Base-by-base conservation (phyloP, 2,329 filamentous ascomycete species). In the Colletotrichum sojae region DNA sequence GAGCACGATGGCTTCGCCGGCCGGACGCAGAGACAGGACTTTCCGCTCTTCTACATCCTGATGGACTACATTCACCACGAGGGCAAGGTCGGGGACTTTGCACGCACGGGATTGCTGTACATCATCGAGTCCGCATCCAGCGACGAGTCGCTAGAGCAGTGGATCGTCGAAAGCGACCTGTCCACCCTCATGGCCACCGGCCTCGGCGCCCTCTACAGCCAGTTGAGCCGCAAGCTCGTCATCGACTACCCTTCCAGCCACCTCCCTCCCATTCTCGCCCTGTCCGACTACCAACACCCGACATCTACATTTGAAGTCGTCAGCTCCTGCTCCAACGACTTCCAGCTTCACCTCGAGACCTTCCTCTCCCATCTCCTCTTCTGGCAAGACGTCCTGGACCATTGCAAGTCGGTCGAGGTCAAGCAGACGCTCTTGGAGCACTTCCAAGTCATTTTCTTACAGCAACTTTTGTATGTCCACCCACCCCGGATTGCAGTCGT, bases 51-150 rank as follows among this genome's bases (percentile, higher is more conserved):
- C 81, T 98, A 98, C 78, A 88, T 98, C 48, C 85, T 99, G 73
- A 93, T 99, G 77, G 95, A 99, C 78, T 97, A 97, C 78, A 97
- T 99, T 61, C 95, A 99, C 76, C 92, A 97, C 73, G 95, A 98
- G 77, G 96, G 96, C 49, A 91, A 95, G 64, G 92, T 97, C 18
- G 96, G 96, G 13, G 96, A 99, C 80, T 99, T 99, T 84, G 95
- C 96, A 2, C 88, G 96, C 66, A 99, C 96, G 0, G 96, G 96
- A 0, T 80, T 99, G 71, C 86, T 99, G 8, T 99, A 99, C 81
- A 93, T 99, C 69, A 97, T 98, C 74, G 95, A 98, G 81, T 93
- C 94, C 0, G 94, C 95, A 0, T 95, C 94, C 0, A 92, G 90
- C 73, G 97, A 94, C 1, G 88, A 90, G 20, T 88, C 90, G 1